Conservation (phyloP, 225 moss, liverwort and hornwort species). For the Takakia lepidozioides region DNA sequence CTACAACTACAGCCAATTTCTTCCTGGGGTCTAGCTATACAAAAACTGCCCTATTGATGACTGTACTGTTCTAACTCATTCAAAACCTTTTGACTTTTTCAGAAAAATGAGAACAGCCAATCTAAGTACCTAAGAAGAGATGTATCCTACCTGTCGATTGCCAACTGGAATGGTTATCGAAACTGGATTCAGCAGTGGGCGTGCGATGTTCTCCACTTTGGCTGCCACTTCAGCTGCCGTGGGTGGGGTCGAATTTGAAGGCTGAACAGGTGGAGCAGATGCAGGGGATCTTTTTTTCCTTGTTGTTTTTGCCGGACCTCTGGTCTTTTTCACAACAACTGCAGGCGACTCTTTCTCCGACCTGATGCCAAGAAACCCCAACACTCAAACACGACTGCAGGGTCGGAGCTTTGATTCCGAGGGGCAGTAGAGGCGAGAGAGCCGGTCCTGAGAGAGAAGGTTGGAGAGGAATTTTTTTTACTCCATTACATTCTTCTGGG, state of each 20-base stretch:
- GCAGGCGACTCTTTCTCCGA: constrained; percentile 19
- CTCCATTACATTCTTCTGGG: background rate
- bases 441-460: too few species aligned
- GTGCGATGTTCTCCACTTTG: background rate
- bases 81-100: too few species aligned
- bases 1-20: too few species aligned
- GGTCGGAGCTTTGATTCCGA: too few species aligned
- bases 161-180: constrained; percentile 80
- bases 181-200: constrained; percentile 50
- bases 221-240: constrained; percentile 3
- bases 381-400: too few species aligned
- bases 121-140: too few species aligned
- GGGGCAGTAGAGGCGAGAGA: too few species aligned
- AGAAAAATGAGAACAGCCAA: too few species aligned
- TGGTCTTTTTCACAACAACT: constrained; percentile 22
- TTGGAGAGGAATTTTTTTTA: background rate
- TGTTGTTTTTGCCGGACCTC: constrained; percentile 12
- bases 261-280: constrained; percentile 3
- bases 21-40: too few species aligned
- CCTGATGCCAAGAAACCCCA: constrained; percentile 14
- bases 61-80: too few species aligned
- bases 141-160: constrained; percentile 42
- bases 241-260: constrained; percentile 8
- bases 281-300: constrained; percentile 13
- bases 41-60: too few species aligned